A percentile compares a stretch with the other conserved stretches of the same genome.
Evolutionary conservation across 73 alveolate genomes (phyloP).

Genomic region (Paramecium sonneborni): DNA sequence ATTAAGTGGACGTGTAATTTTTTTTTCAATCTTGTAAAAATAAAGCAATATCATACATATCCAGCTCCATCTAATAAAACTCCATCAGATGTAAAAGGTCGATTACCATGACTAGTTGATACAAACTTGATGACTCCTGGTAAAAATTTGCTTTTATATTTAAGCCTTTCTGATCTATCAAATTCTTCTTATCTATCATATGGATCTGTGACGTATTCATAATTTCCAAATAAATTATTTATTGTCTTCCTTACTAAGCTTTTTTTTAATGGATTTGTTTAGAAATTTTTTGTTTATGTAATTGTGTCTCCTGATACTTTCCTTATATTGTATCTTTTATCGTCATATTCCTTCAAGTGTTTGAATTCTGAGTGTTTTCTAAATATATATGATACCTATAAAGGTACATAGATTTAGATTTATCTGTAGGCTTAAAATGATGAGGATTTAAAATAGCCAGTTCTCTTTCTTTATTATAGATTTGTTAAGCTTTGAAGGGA

Average conservation of each 20-base stretch:
- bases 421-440: not conserved
- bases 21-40: not conserved
- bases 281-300: slow-evolving; percentile 10
- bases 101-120: not conserved
- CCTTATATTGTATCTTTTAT: not conserved
- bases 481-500: slow-evolving; percentile 10
- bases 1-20: not conserved
- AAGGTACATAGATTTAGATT: not conserved
- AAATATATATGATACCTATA: not conserved
- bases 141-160: not conserved
- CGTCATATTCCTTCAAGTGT: slow-evolving; percentile 2
- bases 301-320: slow-evolving; percentile 26
- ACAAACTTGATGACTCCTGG: not conserved
- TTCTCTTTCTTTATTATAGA: slow-evolving; percentile 16
- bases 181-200: slow-evolving; percentile 54
- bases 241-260: slow-evolving; percentile 58
- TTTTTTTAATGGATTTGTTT: slow-evolving; percentile 51
- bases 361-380: slow-evolving; percentile 26
- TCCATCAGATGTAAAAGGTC: slow-evolving; percentile 42
- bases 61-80: slow-evolving; percentile 27
- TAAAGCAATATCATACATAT: not conserved
- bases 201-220: slow-evolving; percentile 49
- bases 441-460: not conserved
- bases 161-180: not conserved
- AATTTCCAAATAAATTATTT: slow-evolving; percentile 29